Evolutionary conservation across 495 filamentous ascomycete species (phyloP).

Genomic region (Amorphotheca resinae): DNA sequence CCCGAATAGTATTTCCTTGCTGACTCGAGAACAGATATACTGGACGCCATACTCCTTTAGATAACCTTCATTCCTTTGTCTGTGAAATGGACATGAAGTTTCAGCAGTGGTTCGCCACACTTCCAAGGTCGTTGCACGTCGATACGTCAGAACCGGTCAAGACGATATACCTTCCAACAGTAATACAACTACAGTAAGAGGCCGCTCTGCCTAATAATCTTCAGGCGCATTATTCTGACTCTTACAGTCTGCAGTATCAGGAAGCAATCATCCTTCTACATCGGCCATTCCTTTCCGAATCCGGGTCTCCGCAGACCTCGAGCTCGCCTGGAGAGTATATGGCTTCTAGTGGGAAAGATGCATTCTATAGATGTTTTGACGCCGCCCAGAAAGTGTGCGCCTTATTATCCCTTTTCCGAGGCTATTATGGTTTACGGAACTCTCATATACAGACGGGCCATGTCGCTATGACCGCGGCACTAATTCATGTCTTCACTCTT

Average conservation of each 20-base stretch:
- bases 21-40: too few relatives aligned
- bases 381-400: neutral
- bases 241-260: neutral
- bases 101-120: neutral
- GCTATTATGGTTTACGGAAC: neutral
- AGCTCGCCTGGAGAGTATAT: neutral
- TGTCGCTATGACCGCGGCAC: neutral
- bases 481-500: conserved; percentile 3
- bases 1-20: too few relatives aligned
- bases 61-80: neutral
- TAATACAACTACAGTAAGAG: conserved; percentile 4
- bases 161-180: neutral
- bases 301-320: neutral
- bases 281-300: neutral
- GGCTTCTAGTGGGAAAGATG: neutral
- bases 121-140: neutral
- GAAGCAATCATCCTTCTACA: neutral
- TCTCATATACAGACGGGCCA: conserved; percentile 2
- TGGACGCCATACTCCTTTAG: too few relatives aligned
- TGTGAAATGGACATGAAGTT: neutral
- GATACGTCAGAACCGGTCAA: neutral
- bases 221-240: neutral
- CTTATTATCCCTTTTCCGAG: neutral
- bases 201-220: neutral
- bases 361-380: neutral